Base-by-base conservation (phyloP, 192 early-diverging fungal species). In the Linnemannia hyalina region DNA sequence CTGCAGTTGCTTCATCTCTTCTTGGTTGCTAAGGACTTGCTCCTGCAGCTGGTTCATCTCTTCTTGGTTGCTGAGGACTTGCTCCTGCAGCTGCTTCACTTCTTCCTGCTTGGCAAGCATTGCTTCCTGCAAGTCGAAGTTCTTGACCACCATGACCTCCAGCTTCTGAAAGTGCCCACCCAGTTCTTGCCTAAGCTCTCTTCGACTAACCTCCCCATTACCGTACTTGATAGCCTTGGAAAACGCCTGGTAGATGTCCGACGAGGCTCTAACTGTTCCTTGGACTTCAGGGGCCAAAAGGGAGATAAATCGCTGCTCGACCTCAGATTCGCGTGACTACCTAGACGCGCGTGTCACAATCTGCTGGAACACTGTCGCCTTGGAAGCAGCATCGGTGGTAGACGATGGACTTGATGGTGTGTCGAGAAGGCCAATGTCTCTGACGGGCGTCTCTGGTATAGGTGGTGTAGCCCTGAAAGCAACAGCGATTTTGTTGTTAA, bases 1-100 rank as follows among this genome's bases (percentile, higher is more conserved):
- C 76, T 77, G 68, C 29, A 49, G n/a, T 65, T 77, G 65, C 46
- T 76, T 68, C 29, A 76, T 65, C 75, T 68, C 60, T 29, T 76
- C 60, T 18, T 76, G 75, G 6, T 76, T 29, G 26, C n/a, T 26
- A 2, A 26, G n/a, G 57, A 10, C 44, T 76, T 60, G 47, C 38
- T 38, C 44, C 29, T 70, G 69, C n/a, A 73, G 46, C n/a, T n/a
- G n/a, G n/a, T n/a, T n/a, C n/a, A n/a, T n/a, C n/a, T n/a, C n/a
- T n/a, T n/a, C n/a, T n/a, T n/a, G n/a, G n/a, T n/a, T n/a, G n/a
- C n/a, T n/a, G n/a, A n/a, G n/a, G n/a, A n/a, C n/a, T n/a, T n/a
- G n/a, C n/a, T n/a, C n/a, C n/a, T n/a, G n/a, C n/a, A n/a, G n/a
- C n/a, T 47, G 35, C 9, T 10, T 3, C 35, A 18, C 38, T 36